Conservation (phyloP, 2,329 filamentous ascomycete species). For the Colletotrichum plurivorum region DNA sequence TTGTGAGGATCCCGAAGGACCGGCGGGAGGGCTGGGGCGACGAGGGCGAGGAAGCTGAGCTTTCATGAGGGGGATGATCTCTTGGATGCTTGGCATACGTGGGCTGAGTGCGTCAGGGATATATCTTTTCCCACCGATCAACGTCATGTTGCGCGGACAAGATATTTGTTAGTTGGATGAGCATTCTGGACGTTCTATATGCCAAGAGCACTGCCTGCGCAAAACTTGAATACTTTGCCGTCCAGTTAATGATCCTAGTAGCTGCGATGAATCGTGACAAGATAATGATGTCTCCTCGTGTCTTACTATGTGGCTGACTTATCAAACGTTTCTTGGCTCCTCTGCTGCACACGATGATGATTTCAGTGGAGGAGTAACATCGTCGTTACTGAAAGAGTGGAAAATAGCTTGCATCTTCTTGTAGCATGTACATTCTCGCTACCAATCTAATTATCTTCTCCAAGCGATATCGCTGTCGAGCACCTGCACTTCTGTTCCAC, state of each 20-base stretch:
- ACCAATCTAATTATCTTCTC: too few species aligned
- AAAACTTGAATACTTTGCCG: too few species aligned
- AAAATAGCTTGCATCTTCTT: too few species aligned
- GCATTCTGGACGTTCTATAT: background rate
- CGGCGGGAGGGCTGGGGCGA: constrained; percentile 7
- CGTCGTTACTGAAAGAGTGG: too few species aligned
- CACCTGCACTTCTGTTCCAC: too few species aligned
- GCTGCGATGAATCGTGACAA: background rate
- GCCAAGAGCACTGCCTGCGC: too few species aligned
- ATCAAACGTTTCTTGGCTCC: background rate
- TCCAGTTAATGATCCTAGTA: too few species aligned
- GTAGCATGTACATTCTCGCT: too few species aligned
- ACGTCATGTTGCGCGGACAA: background rate
- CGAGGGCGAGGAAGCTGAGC: background rate
- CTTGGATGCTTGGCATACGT: background rate
- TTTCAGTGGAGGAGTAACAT: too few species aligned
- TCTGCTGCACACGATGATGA: background rate
- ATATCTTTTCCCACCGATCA: background rate
- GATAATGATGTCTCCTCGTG: background rate
- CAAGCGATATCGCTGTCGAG: too few species aligned
- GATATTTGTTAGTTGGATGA: background rate
- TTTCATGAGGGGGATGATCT: background rate
- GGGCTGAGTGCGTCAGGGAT: background rate
- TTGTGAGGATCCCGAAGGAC: constrained; percentile 15
- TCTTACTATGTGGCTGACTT: background rate